A percentile compares a stretch with the other conserved stretches of the same genome.
Conservation (phyloP, 148 eudicot species). For the Cornus kousa region DNA sequence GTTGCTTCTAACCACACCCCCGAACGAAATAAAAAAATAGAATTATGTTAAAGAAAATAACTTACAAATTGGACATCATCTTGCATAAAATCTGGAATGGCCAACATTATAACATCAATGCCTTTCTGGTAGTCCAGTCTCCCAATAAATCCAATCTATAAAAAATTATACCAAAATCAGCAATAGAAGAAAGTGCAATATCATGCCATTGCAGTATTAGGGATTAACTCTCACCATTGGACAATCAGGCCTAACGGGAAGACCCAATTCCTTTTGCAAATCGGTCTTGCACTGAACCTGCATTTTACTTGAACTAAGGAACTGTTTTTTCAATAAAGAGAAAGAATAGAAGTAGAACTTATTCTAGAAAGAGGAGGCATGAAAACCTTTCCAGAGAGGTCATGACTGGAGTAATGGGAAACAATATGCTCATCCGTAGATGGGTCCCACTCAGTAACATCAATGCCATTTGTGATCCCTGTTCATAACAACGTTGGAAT, state of each 20-base stretch:
- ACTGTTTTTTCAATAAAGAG: background rate
- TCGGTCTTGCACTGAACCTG: conserved; percentile 79
- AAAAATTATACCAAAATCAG: conserved; percentile 13
- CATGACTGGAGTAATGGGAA: conserved; percentile 67
- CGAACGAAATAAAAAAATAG: background rate
- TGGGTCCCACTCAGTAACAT: conserved; percentile 77
- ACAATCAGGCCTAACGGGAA: conserved; percentile 76
- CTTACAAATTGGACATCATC: conserved; percentile 96
- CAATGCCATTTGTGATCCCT: conserved; percentile 94
- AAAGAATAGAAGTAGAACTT: background rate
- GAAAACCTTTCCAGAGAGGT: conserved; percentile 90
- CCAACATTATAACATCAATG: conserved; percentile 74
- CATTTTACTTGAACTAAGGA: conserved; percentile 6
- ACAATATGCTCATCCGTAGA: conserved; percentile 64
- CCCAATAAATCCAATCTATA: conserved; percentile 92
- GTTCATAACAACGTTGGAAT: conserved; percentile 3
- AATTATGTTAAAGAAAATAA: conserved; percentile 8
- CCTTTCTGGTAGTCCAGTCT: conserved; percentile 98
- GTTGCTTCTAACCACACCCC: background rate
- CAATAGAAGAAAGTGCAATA: background rate
- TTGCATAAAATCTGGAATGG: conserved; percentile 67
- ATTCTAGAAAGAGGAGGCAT: background rate
- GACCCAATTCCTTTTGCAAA: conserved; percentile 84
- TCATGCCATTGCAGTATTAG: background rate
- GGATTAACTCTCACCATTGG: conserved; percentile 68